These are phyloP conservation scores for Byssoonygena ceratinophila DNA, from an alignment of 2,329 filamentous ascomycete genomes.

Conservation along the genomic window DNA sequence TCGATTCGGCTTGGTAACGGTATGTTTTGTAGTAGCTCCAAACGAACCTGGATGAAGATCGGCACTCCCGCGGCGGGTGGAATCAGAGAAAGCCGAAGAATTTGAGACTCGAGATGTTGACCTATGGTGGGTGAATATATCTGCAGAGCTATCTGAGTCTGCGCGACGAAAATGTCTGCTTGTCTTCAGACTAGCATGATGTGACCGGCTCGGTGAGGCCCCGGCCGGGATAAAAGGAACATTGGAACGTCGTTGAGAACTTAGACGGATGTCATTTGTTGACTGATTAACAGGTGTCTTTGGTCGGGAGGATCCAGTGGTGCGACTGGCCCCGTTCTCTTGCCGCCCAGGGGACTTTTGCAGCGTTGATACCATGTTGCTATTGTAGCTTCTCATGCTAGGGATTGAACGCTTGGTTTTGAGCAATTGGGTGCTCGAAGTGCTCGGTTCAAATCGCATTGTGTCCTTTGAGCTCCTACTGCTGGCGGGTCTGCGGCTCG, in stretches of 20 bases:
- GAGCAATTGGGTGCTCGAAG: constrained; percentile 45
- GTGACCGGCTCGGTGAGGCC: constrained; percentile 59
- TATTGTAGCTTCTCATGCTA: constrained; percentile 34
- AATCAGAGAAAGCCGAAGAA: constrained; percentile 36
- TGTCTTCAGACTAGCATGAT: constrained; percentile 64
- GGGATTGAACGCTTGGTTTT: constrained; percentile 53
- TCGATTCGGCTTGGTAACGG: constrained; percentile 61
- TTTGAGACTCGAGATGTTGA: constrained; percentile 34
- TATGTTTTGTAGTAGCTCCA: constrained; percentile 52
- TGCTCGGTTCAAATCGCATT: constrained; percentile 39
- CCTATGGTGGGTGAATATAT: constrained; percentile 38
- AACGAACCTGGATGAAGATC: constrained; percentile 43
- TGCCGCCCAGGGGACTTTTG: constrained; percentile 32
- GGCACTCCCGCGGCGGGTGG: constrained; percentile 37
- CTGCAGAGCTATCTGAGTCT: constrained; percentile 61
- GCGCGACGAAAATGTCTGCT: constrained; percentile 64
- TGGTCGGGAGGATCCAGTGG: constrained; percentile 39
- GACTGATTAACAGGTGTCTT: constrained; percentile 61
- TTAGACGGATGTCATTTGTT: constrained; percentile 29
- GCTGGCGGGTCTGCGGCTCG: constrained; percentile 51
- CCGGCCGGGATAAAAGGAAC: constrained; percentile 73
- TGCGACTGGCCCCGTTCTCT: constrained; percentile 22
- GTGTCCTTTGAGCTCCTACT: constrained; percentile 29
- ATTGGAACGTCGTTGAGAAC: constrained; percentile 47
- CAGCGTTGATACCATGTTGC: neutral